A percentile compares a stretch with the other conserved stretches of the same genome.
Evolutionary conservation across 2,329 filamentous ascomycete species (phyloP).

Genomic region (Ascocoryne sarcoides): DNA sequence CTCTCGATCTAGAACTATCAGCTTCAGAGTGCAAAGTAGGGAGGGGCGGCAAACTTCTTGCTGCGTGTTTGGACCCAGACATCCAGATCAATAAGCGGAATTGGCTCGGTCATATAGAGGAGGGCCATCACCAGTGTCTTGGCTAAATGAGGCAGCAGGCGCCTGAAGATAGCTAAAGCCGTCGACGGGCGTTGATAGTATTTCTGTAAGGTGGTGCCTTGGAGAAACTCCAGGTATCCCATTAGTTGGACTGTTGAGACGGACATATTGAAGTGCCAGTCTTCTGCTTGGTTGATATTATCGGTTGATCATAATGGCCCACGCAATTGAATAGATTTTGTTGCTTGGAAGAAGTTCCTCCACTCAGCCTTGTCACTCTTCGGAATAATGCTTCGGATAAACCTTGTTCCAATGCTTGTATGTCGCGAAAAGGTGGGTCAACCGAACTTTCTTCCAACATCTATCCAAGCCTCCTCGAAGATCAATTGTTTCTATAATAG

Average conservation of each 20-base stretch:
- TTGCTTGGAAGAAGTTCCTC: too few relatives aligned
- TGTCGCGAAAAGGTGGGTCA: too few relatives aligned
- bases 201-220: constrained; percentile 79
- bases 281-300: constrained; percentile 9
- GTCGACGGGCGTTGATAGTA: constrained; percentile 96
- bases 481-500: too few relatives aligned
- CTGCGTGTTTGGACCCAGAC: constrained; percentile 70
- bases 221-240: constrained; percentile 88
- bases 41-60: constrained; percentile 36
- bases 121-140: constrained; percentile 95
- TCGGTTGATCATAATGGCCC: constrained; percentile 18
- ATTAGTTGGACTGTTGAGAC: constrained; percentile 53
- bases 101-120: constrained; percentile 77
- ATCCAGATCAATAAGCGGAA: constrained; percentile 74
- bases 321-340: constrained; percentile 3
- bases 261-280: constrained; percentile 25
- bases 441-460: too few relatives aligned
- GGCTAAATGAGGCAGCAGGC: constrained; percentile 87
- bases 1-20: constrained; percentile 53
- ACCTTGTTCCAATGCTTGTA: too few relatives aligned
- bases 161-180: constrained; percentile 87
- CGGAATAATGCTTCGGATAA: too few relatives aligned
- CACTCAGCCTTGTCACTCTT: too few relatives aligned
- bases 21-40: constrained; percentile 1
- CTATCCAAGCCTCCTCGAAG: too few relatives aligned